Base-by-base conservation (phyloP, 192 early-diverging fungal genomes). In the Linnemannia hyalina region DNA sequence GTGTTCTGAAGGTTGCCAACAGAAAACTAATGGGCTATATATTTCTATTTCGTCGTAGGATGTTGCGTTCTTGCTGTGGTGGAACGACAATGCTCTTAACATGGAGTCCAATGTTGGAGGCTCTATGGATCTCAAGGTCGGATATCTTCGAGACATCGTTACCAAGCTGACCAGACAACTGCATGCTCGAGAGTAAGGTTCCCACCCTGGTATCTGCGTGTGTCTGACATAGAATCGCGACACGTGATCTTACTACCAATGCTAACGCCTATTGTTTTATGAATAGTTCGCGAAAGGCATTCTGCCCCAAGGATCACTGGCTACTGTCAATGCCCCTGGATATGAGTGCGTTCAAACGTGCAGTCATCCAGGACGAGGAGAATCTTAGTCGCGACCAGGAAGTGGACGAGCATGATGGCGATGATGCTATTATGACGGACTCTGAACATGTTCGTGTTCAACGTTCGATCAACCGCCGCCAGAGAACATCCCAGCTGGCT, bases 41-140 rank as follows among this genome's bases (percentile, higher is more conserved):
- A 44, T 76, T n/a, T 57, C 41, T 73, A n/a, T 16, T 32, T 71
- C 26, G n/a, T 47, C 54, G 10, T 89, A 93, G 90, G 94, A 95
- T 77, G 92, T 97, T 40, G 90, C 94, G 2, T 97, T 97, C 91
- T 73, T 91, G 4, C 73, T 97, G 40, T 94, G 93, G 86, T 97
- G 97, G 96, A 92, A 92, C 52, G 81, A 86, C 73, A 80, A 82
- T 68, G 40, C 42, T 8, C 85, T 93, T 35, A 83, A 91, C 49
- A 83, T 87, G 71, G 77, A 88, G 49, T n/a, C 57, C 57, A 52
- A 57, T 9, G 20, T 88, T 6, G 77, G 71, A 18, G 72, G 80
- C 0, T 85, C 88, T 13, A 80, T 55, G 35, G 82, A 88, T 32
- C 90, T 93, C 13, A 88, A 81, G 26, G 72, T 94, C 20, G 82